phyloP scores from a whole-genome alignment of 345 rosid genomes.

The Iberis pinnata region DNA sequence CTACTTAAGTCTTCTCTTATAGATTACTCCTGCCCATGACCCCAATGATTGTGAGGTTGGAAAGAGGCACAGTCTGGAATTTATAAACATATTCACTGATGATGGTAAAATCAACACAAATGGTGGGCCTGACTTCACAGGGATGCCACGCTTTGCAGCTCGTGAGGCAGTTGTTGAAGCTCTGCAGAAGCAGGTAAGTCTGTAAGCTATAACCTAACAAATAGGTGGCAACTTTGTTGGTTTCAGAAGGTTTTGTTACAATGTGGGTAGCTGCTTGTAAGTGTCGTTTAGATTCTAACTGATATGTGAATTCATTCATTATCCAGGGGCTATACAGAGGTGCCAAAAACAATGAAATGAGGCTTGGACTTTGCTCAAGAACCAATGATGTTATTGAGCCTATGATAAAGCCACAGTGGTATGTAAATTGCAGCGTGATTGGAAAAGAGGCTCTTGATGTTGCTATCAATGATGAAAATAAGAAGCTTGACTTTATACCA shows the following conservation, averaged over 20 bases:
- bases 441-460: conserved; percentile 79
- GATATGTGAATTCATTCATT: conserved; percentile 4
- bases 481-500: conserved; percentile 73
- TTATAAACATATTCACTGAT: conserved; percentile 80
- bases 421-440: conserved; percentile 57
- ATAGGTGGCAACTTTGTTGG: background rate
- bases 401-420: conserved; percentile 94
- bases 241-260: conserved; percentile 11
- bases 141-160: conserved; percentile 86
- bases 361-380: conserved; percentile 81
- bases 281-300: background rate
- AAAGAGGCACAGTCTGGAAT: conserved; percentile 73
- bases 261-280: conserved; percentile 15
- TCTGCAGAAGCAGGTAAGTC: conserved; percentile 51
- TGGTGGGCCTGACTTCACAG: conserved; percentile 68
- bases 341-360: conserved; percentile 79
- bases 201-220: background rate
- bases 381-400: conserved; percentile 82
- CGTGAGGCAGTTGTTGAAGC: conserved; percentile 81
- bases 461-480: conserved; percentile 46
- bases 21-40: conserved; percentile 99
- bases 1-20: conserved; percentile 23
- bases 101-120: conserved; percentile 83
- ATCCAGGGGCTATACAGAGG: conserved; percentile 71
- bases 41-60: conserved; percentile 94